phyloP scores from a whole-genome alignment of 2,329 filamentous ascomycete genomes.

The Colletotrichum destructivum region DNA sequence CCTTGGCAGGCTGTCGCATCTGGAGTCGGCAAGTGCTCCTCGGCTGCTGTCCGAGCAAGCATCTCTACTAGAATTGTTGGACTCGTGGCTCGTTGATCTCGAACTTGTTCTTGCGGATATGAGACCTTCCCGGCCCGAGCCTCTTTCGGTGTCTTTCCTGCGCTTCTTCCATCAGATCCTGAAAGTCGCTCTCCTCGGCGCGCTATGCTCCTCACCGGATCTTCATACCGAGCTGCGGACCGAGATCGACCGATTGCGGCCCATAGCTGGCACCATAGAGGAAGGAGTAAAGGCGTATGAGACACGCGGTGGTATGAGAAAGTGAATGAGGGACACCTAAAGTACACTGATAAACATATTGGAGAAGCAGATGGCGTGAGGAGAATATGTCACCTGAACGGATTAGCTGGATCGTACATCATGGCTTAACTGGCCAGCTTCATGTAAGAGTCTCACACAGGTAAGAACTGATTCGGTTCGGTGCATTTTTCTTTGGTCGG shows the following conservation, averaged over 20 bases:
- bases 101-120: conserved; percentile 45
- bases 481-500: neutral
- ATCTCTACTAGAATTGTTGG: conserved; percentile 50
- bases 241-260: conserved; percentile 52
- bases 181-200: conserved; percentile 53
- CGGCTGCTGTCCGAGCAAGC: conserved; percentile 50
- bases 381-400: neutral
- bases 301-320: conserved; percentile 13
- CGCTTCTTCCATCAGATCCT: conserved; percentile 53
- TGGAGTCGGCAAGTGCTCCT: conserved; percentile 46
- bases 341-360: too few species aligned
- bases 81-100: conserved; percentile 52
- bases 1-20: conserved; percentile 49
- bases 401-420: neutral
- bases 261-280: conserved; percentile 48
- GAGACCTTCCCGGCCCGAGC: conserved; percentile 44
- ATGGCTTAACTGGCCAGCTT: neutral
- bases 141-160: conserved; percentile 53
- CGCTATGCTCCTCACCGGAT: conserved; percentile 50
- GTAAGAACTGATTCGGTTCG: neutral
- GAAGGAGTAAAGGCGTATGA: conserved; percentile 52
- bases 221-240: conserved; percentile 47
- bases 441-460: neutral
- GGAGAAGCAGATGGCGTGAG: neutral
- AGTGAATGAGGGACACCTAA: too few species aligned